A percentile compares a stretch with the other conserved stretches of the same genome.
phyloP scores from a whole-genome alignment of 2,329 filamentous ascomycete genomes.

The Davidsoniella virescens region DNA sequence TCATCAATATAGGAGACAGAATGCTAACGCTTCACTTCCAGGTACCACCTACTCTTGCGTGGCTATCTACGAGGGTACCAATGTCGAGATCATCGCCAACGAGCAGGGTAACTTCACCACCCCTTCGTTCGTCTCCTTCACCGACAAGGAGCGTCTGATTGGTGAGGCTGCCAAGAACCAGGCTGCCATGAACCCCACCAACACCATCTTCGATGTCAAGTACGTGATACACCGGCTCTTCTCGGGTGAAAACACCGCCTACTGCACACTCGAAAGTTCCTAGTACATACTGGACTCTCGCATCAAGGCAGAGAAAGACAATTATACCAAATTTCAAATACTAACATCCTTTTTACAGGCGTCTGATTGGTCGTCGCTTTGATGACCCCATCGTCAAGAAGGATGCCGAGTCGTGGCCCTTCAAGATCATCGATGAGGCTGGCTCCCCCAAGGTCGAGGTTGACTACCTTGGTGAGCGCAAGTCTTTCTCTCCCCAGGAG shows the following conservation, averaged over 20 bases:
- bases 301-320: too few relatives aligned
- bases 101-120: conserved; percentile 99
- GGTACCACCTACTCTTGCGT: conserved; percentile 99
- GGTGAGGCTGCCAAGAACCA: conserved; percentile 99
- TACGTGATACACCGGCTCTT: conserved; percentile 28
- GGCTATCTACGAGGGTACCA: conserved; percentile 97
- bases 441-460: conserved; percentile 88
- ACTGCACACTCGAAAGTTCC: too few relatives aligned
- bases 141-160: conserved; percentile 94
- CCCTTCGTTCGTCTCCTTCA: conserved; percentile 98
- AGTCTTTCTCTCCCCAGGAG: conserved; percentile 95
- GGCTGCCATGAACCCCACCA: conserved; percentile 96
- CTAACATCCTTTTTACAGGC: conserved; percentile 37
- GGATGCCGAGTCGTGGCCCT: conserved; percentile 97
- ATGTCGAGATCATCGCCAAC: conserved; percentile 99
- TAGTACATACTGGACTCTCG: too few relatives aligned
- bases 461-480: conserved; percentile 85
- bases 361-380: conserved; percentile 90
- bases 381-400: conserved; percentile 97
- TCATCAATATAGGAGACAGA: not conserved
- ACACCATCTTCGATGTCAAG: conserved; percentile 99
- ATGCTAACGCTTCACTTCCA: conserved; percentile 23
- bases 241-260: too few relatives aligned
- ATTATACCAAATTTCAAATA: too few relatives aligned
- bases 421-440: conserved; percentile 87